These are phyloP conservation scores for Cucurbita moschata DNA, from an alignment of 306 rosid genomes.

Conservation along the genomic window DNA sequence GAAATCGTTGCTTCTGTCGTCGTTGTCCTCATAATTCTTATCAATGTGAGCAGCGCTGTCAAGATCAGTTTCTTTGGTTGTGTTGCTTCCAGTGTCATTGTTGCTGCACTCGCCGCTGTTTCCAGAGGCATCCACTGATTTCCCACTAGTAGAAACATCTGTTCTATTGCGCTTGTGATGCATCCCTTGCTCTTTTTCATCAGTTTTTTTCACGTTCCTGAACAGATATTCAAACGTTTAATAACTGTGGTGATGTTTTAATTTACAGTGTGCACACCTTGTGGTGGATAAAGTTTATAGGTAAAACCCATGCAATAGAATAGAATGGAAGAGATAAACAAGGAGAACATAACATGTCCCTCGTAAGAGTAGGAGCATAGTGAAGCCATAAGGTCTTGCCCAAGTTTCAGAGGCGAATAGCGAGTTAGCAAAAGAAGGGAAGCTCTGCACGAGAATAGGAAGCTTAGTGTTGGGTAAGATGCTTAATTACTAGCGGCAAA, in stretches of 20 bases:
- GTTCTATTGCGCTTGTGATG: not conserved
- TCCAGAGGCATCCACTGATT: conserved; percentile 24
- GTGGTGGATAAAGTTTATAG: not conserved
- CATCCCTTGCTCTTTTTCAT: conserved; percentile 16
- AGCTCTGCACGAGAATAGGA: no score
- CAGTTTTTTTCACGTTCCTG: conserved; percentile 14
- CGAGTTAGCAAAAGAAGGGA: no score
- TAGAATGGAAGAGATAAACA: not conserved
- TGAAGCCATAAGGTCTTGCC: no score
- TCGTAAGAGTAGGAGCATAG: not conserved
- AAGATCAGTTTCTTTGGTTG: conserved; percentile 7
- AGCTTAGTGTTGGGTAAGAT: no score
- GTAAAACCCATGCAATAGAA: not conserved
- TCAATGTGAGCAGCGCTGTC: conserved; percentile 3
- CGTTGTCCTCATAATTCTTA: not conserved
- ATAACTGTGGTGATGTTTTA: not conserved
- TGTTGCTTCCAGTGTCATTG: conserved; percentile 18
- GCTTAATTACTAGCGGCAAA: no score
- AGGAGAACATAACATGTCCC: not conserved
- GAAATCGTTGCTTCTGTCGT: conserved; percentile 6
- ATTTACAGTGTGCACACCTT: not conserved
- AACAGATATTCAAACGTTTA: not conserved
- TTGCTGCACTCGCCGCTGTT: conserved; percentile 11
- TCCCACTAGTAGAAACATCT: not conserved
- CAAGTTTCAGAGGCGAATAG: no score